phyloP scores from a whole-genome alignment of 2,329 filamentous ascomycete genomes.

The Emydomyces testavorans region DNA sequence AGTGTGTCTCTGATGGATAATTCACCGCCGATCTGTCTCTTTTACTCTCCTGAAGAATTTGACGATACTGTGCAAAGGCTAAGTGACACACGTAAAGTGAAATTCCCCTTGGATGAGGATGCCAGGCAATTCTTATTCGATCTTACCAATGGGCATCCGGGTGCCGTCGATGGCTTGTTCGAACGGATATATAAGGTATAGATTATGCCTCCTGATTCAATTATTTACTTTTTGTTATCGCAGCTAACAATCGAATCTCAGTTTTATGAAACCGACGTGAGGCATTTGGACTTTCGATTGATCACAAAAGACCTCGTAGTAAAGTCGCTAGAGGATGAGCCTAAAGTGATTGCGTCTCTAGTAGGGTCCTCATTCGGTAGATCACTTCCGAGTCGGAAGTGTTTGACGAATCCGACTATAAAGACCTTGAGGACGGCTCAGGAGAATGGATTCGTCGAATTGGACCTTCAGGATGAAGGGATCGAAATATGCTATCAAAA shows the following conservation, averaged over 20 bases:
- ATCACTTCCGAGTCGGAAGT: no score
- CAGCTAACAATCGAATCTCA: not conserved
- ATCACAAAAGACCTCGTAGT: no score
- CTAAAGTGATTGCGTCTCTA: no score
- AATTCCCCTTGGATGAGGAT: not conserved
- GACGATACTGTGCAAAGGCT: not conserved
- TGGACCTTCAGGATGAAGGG: not conserved
- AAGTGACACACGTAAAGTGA: no score
- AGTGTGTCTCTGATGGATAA: not conserved
- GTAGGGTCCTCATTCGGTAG: no score
- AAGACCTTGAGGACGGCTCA: no score
- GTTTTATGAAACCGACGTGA: no score
- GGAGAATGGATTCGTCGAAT: no score
- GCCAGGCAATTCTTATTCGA: not conserved
- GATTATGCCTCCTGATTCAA: not conserved
- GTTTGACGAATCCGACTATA: no score
- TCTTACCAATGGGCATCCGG: slow-evolving; percentile 11
- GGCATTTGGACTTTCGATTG: no score
- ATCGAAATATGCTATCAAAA: not conserved
- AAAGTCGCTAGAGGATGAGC: no score
- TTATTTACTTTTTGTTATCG: not conserved
- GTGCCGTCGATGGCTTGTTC: slow-evolving; percentile 9
- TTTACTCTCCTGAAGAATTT: slow-evolving; percentile 1
- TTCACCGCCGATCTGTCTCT: not conserved
- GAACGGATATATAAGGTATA: slow-evolving; percentile 5